Evolutionary conservation across 2,329 filamentous ascomycete genomes (phyloP).

Genomic region (Didymosphaeria variabile): DNA sequence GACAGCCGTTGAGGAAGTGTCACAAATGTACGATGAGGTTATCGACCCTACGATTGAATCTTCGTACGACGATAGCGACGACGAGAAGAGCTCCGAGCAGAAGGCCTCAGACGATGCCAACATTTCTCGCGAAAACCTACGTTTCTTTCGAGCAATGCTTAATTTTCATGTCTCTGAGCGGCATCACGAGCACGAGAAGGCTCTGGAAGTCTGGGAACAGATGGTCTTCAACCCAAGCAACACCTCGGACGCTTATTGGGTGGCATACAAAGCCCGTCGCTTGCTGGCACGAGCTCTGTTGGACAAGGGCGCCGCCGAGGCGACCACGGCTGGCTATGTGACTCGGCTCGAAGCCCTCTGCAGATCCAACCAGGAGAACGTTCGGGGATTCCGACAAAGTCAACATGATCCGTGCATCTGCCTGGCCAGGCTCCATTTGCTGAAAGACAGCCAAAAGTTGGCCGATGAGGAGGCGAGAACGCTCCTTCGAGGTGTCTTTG

Average conservation of each 20-base stretch:
- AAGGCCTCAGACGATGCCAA: neutral
- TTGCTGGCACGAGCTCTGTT: neutral
- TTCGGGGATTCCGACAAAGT: conserved; percentile 1
- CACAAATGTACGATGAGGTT: conserved; percentile 5
- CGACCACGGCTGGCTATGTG: neutral
- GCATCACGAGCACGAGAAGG: neutral
- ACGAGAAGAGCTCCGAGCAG: neutral
- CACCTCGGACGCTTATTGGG: neutral
- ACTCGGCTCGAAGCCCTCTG: neutral
- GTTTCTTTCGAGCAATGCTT: neutral
- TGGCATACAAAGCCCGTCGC: neutral
- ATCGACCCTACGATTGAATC: neutral
- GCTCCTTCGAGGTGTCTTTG: conserved; percentile 14
- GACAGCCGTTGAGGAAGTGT: conserved; percentile 11
- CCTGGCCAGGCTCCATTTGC: neutral
- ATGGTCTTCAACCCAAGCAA: neutral
- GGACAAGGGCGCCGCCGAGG: neutral
- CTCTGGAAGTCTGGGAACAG: neutral
- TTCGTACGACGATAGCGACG: neutral
- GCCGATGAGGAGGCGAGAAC: conserved; percentile 5
- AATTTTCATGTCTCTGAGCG: neutral
- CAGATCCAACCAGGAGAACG: neutral
- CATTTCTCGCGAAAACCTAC: neutral
- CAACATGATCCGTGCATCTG: neutral
- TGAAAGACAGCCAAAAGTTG: neutral